Evolutionary conservation across 495 filamentous ascomycete genomes (phyloP).

Genomic region (Talaromyces wortmannii): DNA sequence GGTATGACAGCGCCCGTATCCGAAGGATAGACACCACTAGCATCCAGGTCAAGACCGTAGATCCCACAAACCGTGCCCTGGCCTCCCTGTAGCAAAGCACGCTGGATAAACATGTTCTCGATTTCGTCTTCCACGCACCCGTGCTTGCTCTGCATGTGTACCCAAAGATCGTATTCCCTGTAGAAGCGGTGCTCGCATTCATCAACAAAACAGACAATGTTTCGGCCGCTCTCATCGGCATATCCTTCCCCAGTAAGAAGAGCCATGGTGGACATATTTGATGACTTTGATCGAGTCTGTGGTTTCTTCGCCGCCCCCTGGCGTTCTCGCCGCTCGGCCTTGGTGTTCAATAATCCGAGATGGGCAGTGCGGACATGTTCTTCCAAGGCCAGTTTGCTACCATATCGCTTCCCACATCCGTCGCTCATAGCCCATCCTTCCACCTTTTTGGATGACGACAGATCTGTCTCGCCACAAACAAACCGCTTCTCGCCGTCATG

Average conservation of each 20-base stretch:
- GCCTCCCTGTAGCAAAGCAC: constrained; percentile 26
- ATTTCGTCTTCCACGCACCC: constrained; percentile 42
- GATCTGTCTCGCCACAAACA: constrained; percentile 63
- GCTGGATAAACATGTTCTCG: constrained; percentile 35
- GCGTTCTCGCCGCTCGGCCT: constrained; percentile 35
- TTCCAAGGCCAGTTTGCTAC: constrained; percentile 66
- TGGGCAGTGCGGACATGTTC: constrained; percentile 76
- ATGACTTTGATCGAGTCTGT: constrained; percentile 6
- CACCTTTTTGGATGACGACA: constrained; percentile 49
- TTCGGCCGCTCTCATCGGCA: constrained; percentile 41
- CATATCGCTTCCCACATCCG: constrained; percentile 64
- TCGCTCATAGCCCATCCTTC: constrained; percentile 51
- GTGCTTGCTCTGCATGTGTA: constrained; percentile 56
- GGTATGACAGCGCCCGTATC: too few species aligned
- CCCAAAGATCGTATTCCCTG: constrained; percentile 59
- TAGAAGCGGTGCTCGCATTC: constrained; percentile 55
- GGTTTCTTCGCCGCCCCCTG: constrained; percentile 21
- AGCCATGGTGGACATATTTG: constrained; percentile 23
- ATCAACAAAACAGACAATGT: constrained; percentile 46
- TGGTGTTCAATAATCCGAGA: constrained; percentile 45
- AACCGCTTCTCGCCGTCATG: constrained; percentile 64
- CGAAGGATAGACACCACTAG: neutral
- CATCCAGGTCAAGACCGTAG: constrained; percentile 36
- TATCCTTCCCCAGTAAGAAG: constrained; percentile 58
- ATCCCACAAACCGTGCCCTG: constrained; percentile 30